Evolutionary conservation across 2,329 filamentous ascomycete genomes (phyloP), one percentile per base, ranked within the genome.

Genomic region (Aureobasidium melanogenum): DNA sequence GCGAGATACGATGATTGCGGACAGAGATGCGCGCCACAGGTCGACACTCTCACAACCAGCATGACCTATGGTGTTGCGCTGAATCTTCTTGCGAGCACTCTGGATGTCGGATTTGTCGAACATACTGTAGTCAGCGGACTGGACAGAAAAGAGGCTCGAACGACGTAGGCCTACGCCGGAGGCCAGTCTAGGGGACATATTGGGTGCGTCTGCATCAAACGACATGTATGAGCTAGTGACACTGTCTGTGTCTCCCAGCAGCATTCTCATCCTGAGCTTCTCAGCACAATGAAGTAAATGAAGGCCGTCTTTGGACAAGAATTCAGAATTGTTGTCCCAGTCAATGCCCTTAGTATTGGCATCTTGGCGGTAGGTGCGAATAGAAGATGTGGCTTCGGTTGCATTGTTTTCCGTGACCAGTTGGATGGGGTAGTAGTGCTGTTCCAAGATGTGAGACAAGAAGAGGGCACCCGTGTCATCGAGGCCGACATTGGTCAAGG

Each of bases 381-480:
- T 67, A 15, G 66, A 63, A 32, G 70, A 69, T 30, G 66, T 67
- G 9, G 70, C 65, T n/a, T 64, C 62, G 15, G 69, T 65, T 3
- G 69, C 71, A 41, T 72, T 74, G 52, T 71, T 58, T 38, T 68
- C 66, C 38, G 67, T 65, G 36, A 72, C 67, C 17, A 76, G 69
- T 58, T 75, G 70, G 38, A 65, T 68, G 0, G 75, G 75, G 56
- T 67, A 72, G 64, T 73, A 69, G 63, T 77, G 75, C 34, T 71
- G 66, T 46, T 70, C 69, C 19, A 77, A 58, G 6, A 76, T 57
- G 64, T 74, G 74, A 1, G 75, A 77, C 14, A 77, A 69, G 67
- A 72, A 74, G 26, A 77, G 65, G 1, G 74, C 76, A 15, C 72
- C 74, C 19, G 69, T 65, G 62, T 76, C 75, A 17, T 66, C 67